Evolutionary conservation across 2,329 filamentous ascomycete genomes (phyloP), one percentile per base, ranked within the genome.

Genomic region (Fusarium sororula): DNA sequence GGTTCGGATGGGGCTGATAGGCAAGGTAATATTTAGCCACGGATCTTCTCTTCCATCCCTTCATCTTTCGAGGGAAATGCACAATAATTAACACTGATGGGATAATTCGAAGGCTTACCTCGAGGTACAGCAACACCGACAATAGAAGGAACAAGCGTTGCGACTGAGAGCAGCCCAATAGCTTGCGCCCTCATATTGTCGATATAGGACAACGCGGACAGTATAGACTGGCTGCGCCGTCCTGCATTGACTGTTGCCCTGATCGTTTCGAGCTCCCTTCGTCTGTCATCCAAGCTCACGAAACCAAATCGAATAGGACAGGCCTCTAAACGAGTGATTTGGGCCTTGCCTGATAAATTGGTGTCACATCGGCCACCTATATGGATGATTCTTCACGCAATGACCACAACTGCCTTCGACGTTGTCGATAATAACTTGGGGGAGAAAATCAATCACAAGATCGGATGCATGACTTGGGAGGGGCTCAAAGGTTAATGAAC

Each of bases 171-270:
- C 53, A 78, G 68, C 59, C 56, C 72, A 54, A 66, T 59, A 26
- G 38, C 47, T 58, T 73, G 77, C 64, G 51, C 48, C 61, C 54
- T 68, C 75, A 78, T 78, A 59, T 68, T 74, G 65, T 44, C 47
- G 48, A 59, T 60, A 48, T 26, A 60, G 32, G 37, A 42, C 41
- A 45, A 26, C 60, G 28, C 28, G 35, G 39, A 45, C 50, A 45
- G 60, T 22, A 63, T 28, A 26, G 28, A 41, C 28, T n/a, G 24
- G 20, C 35, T 28, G 63, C 53, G n/a, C 20, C 38, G 37, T 48
- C 15, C n/a, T 45, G 48, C 54, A 65, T 56, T 37, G n/a, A 53
- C 47, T 61, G 44, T 59, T 42, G 47, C 57, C 53, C 28, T 42
- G 28, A 41, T 70, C 53, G 60, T 59, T 59, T 54, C 32, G 47